Conservation (phyloP, 805 yeast genomes). For the Yarrowia sp. region DNA sequence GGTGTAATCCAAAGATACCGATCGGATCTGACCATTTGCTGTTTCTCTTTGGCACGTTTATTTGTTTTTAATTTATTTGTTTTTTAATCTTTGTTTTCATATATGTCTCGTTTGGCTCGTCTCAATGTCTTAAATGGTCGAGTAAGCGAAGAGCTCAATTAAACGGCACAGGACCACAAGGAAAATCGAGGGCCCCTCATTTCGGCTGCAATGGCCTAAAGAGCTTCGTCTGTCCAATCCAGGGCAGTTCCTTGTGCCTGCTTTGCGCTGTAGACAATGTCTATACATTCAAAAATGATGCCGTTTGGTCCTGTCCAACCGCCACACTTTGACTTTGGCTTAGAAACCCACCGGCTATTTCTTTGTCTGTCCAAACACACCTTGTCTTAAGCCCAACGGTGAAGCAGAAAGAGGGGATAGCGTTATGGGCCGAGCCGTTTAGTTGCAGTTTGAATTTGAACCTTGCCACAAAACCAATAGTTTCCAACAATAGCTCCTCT, state of each 20-base stretch:
- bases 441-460: conserved; percentile 9
- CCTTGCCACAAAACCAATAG: background rate
- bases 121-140: background rate
- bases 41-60: no score
- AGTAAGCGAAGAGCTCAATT: background rate
- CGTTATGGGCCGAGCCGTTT: conserved; percentile 21
- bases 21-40: no score
- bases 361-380: background rate
- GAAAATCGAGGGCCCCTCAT: no score
- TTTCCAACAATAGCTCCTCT: no score
- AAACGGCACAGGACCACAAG: no score
- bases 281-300: background rate
- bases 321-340: background rate
- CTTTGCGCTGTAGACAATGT: background rate
- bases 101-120: background rate
- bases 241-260: conserved; percentile 19
- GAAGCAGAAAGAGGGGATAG: conserved; percentile 24
- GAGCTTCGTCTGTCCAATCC: background rate
- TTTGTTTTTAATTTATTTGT: no score
- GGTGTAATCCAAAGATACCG: no score
- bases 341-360: background rate
- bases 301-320: background rate
- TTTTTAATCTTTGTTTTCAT: no score
- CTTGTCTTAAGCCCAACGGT: conserved; percentile 19
- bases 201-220: background rate